Conservation (phyloP, 306 rosid species). For the Cucurbita maxima region DNA sequence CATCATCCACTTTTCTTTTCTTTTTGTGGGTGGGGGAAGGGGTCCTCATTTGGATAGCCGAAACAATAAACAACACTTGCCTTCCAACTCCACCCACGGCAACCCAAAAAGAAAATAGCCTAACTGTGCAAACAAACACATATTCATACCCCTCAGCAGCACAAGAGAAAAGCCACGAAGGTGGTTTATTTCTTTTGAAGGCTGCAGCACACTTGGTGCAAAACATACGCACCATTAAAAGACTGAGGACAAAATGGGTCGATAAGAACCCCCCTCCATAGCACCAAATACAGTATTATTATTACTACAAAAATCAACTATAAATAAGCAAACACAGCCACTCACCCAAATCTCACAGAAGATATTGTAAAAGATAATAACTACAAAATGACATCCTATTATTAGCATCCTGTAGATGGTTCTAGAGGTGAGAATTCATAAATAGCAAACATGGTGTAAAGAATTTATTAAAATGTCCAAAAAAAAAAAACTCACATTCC, state of each 20-base stretch:
- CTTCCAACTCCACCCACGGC: background rate
- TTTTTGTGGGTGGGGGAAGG: background rate
- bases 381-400: background rate
- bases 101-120: background rate
- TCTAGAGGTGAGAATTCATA: background rate
- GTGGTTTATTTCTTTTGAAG: background rate
- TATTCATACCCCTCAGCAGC: background rate
- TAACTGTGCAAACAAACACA: background rate
- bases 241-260: background rate
- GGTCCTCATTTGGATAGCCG: background rate
- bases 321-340: background rate
- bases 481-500: constrained; percentile 63
- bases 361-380: background rate
- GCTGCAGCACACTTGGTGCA: background rate
- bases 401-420: background rate
- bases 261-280: background rate
- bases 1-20: background rate
- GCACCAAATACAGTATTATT: background rate
- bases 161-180: background rate
- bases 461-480: background rate
- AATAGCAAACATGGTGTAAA: background rate
- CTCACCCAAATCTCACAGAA: background rate
- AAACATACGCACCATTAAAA: background rate
- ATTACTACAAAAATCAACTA: background rate
- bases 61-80: background rate